Percentiles rank a stretch among this genome's conserved stretches.
These are phyloP conservation scores for Pinus taeda DNA, from an alignment of 75 land plant genomes.

Conservation along the genomic window DNA sequence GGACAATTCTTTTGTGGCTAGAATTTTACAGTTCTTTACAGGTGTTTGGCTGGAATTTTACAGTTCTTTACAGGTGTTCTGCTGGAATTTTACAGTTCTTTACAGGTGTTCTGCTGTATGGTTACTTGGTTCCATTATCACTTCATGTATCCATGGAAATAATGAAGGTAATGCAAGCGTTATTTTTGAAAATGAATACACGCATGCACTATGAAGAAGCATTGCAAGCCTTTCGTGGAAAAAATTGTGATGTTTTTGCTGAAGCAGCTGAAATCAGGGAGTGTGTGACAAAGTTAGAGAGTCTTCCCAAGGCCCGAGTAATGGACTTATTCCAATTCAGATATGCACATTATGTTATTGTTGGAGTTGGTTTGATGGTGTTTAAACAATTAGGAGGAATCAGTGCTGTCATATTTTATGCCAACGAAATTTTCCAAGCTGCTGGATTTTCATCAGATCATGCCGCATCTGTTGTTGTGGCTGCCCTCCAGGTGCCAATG, in stretches of 20 bases:
- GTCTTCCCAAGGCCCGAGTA: slow-evolving; percentile 25
- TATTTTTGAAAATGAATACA: too few species aligned
- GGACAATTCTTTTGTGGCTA: too few species aligned
- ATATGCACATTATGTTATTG: slow-evolving; percentile 6
- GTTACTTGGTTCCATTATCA: too few species aligned
- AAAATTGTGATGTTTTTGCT: slow-evolving; percentile 50
- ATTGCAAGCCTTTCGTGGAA: slow-evolving; percentile 68
- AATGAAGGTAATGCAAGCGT: too few species aligned
- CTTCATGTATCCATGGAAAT: too few species aligned
- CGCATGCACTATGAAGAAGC: too few species aligned
- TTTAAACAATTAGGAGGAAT: slow-evolving; percentile 30
- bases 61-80: too few species aligned
- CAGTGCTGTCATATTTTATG: slow-evolving; percentile 33
- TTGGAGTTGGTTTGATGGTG: slow-evolving; percentile 24
- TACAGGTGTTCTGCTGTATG: too few species aligned
- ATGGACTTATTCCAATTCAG: slow-evolving; percentile 52
- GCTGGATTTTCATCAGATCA: slow-evolving; percentile 21
- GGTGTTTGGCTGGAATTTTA: too few species aligned
- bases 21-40: too few species aligned
- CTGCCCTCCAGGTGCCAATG: slow-evolving; percentile 39
- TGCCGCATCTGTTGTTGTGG: slow-evolving; percentile 10
- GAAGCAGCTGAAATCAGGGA: slow-evolving; percentile 82
- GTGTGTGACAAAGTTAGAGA: slow-evolving; percentile 8
- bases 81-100: too few species aligned
- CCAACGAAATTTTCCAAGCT: slow-evolving; percentile 17